A percentile compares a stretch with the other conserved stretches of the same genome.
Conservation (phyloP, 768 basidiomycete genomes). For the Amanita rubescens region DNA sequence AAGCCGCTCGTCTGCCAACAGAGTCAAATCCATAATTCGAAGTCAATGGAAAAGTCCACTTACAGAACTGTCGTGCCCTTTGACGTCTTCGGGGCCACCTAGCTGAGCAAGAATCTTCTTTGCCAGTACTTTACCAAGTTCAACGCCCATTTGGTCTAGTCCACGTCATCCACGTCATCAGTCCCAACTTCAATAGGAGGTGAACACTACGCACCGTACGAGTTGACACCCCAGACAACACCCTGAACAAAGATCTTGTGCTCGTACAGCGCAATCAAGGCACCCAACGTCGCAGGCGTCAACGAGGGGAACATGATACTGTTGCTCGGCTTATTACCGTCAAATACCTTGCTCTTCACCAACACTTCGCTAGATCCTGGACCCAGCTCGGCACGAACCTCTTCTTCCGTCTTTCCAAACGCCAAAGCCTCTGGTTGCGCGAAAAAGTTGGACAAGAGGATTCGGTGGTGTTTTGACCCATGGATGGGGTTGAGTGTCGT, state of each 20-base stretch:
- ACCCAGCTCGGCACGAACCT: constrained; percentile 67
- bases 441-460: constrained; percentile 96
- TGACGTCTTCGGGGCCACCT: constrained; percentile 67
- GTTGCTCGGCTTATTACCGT: constrained; percentile 96
- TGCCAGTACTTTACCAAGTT: constrained; percentile 94
- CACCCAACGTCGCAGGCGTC: constrained; percentile 83
- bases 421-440: constrained; percentile 97
- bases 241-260: constrained; percentile 99
- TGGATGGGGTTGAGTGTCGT: constrained; percentile 86
- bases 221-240: constrained; percentile 97
- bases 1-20: constrained; percentile 76
- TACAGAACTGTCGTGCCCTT: constrained; percentile 83
- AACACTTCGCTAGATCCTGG: constrained; percentile 71
- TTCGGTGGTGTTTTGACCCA: constrained; percentile 90
- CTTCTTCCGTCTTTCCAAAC: constrained; percentile 92
- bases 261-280: constrained; percentile 59
- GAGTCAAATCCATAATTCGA: background rate
- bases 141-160: constrained; percentile 98
- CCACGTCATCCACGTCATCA: background rate
- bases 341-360: constrained; percentile 96
- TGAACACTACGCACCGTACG: constrained; percentile 62
- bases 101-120: constrained; percentile 94
- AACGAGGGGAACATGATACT: constrained; percentile 91
- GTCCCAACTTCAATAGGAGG: background rate
- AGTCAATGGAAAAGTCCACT: constrained; percentile 21